phyloP scores from a whole-genome alignment of 768 basidiomycete species.

The Mycena vitilis region DNA sequence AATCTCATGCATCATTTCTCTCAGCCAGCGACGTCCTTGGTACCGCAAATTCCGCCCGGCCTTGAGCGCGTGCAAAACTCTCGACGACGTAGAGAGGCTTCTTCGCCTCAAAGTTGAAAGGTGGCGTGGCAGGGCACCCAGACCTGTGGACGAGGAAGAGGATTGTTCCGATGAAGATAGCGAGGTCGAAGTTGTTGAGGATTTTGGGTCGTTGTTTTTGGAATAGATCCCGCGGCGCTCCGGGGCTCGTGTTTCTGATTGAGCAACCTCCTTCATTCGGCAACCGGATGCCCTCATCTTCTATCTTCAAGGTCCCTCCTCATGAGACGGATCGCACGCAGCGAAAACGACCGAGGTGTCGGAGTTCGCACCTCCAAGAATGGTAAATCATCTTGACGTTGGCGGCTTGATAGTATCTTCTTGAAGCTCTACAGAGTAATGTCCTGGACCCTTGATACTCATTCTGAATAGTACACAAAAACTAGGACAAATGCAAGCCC shows the following conservation, averaged over 20 bases:
- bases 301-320: no score
- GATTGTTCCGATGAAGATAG: constrained; percentile 34
- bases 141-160: constrained; percentile 38
- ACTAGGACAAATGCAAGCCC: neutral
- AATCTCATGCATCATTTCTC: constrained; percentile 12
- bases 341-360: no score
- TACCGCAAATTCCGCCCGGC: constrained; percentile 65
- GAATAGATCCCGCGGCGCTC: constrained; percentile 17
- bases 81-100: constrained; percentile 55
- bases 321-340: no score
- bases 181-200: constrained; percentile 13
- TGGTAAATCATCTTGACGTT: no score
- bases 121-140: constrained; percentile 59
- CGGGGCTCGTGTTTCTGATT: neutral
- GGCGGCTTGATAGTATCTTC: no score
- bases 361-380: no score
- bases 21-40: constrained; percentile 65
- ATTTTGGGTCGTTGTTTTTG: constrained; percentile 31
- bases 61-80: constrained; percentile 52
- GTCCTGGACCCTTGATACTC: no score
- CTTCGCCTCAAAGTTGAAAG: constrained; percentile 51
- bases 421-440: no score
- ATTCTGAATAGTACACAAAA: no score
- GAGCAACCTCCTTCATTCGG: no score
- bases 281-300: no score